These are phyloP conservation scores for Venturia pyrina DNA, from an alignment of 2,329 filamentous ascomycete genomes.

Conservation along the genomic window DNA sequence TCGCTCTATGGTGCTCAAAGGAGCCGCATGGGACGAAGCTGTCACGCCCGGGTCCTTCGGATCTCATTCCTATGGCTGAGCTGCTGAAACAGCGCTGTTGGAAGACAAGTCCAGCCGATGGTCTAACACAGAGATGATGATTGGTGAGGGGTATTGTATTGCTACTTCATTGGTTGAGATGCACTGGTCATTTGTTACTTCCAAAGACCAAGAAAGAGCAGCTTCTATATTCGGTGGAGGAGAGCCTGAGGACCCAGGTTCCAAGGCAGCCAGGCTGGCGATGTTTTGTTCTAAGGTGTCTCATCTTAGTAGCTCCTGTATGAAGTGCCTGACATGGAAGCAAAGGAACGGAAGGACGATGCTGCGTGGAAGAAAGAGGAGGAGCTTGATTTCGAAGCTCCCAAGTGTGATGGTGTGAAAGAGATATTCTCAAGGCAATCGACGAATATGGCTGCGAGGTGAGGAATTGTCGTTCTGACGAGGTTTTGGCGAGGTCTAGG, in stretches of 20 bases:
- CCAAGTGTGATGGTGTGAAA: background rate
- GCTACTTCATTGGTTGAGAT: background rate
- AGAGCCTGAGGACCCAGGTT: background rate
- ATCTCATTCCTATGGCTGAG: background rate
- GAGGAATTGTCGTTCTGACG: background rate
- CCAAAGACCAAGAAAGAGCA: no score
- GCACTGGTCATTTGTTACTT: background rate
- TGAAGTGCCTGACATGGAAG: background rate
- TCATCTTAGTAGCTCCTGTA: conserved; percentile 1
- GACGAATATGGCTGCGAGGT: background rate
- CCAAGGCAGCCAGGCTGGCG: background rate
- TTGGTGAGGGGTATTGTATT: background rate
- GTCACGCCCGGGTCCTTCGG: background rate
- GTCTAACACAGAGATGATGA: background rate
- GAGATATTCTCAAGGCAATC: background rate
- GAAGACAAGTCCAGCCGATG: background rate
- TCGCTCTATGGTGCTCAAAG: background rate
- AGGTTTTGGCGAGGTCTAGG: background rate
- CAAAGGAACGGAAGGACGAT: background rate
- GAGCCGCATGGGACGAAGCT: background rate
- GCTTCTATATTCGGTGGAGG: no score
- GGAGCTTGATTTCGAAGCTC: background rate
- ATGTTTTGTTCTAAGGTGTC: background rate
- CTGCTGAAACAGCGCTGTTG: background rate
- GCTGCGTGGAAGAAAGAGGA: background rate